Evolutionary conservation across 2,329 filamentous ascomycete genomes (phyloP).

Genomic region (Clarireedia paspali): DNA sequence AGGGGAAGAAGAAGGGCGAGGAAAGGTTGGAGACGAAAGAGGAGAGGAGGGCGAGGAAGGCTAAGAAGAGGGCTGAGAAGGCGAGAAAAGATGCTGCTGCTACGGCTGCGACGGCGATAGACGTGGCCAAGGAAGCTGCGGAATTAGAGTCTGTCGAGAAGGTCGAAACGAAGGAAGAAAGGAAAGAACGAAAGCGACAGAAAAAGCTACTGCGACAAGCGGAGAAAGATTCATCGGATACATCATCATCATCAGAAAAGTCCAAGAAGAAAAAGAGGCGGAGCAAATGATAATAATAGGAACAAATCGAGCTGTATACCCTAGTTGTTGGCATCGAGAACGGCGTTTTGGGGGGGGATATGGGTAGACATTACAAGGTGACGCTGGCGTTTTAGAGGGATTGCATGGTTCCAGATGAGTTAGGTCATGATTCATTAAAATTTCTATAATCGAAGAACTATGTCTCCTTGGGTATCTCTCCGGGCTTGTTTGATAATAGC

Average conservation of each 20-base stretch:
- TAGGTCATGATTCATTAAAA: slow-evolving; percentile 2
- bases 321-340: slow-evolving; percentile 9
- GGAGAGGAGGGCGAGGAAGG: slow-evolving; percentile 32
- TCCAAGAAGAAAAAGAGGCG: slow-evolving; percentile 28
- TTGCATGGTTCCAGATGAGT: background rate
- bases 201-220: slow-evolving; percentile 26
- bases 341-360: slow-evolving; percentile 19
- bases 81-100: slow-evolving; percentile 28
- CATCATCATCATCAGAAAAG: slow-evolving; percentile 21
- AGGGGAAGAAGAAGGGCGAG: slow-evolving; percentile 29
- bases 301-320: background rate
- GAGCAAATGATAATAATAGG: slow-evolving; percentile 15
- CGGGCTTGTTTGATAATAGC: slow-evolving; percentile 68
- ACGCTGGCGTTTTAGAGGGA: slow-evolving; percentile 13
- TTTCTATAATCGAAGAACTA: slow-evolving; percentile 15
- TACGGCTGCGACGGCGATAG: background rate
- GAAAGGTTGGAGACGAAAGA: slow-evolving; percentile 28
- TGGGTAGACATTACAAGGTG: slow-evolving; percentile 9
- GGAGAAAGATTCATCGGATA: slow-evolving; percentile 13
- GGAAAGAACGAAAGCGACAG: slow-evolving; percentile 31
- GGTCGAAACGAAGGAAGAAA: slow-evolving; percentile 31
- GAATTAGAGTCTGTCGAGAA: background rate
- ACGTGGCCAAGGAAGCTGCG: background rate
- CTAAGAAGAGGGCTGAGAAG: slow-evolving; percentile 24
- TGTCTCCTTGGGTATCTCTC: slow-evolving; percentile 55